Conservation (phyloP, 257 asterid species). For the Solanum arcanum region DNA sequence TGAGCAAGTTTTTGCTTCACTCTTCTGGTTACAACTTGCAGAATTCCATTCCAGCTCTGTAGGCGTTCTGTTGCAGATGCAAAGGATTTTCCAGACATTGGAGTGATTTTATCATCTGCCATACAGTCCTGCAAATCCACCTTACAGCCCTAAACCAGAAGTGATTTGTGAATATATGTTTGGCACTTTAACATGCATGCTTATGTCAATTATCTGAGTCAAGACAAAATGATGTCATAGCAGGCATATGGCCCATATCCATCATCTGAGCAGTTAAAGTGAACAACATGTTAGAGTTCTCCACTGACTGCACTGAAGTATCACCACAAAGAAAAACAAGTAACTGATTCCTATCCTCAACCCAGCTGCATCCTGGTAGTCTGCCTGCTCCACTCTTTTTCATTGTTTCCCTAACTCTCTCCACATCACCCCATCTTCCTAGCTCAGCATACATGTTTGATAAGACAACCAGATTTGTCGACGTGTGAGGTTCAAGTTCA, state of each 20-base stretch:
- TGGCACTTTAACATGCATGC: neutral
- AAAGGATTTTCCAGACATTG: conserved; percentile 64
- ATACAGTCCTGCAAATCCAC: conserved; percentile 42
- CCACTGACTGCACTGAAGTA: neutral
- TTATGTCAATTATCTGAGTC: neutral
- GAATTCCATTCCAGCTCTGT: conserved; percentile 76
- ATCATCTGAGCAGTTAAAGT: conserved; percentile 13
- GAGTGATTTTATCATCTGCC: conserved; percentile 56
- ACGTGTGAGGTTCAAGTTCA: conserved; percentile 25
- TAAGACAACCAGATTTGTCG: conserved; percentile 20
- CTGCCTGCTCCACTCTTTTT: conserved; percentile 16
- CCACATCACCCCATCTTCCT: conserved; percentile 42
- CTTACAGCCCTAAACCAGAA: conserved; percentile 41
- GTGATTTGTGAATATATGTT: neutral
- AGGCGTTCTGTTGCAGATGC: conserved; percentile 55
- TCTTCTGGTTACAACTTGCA: conserved; percentile 78
- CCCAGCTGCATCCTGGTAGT: conserved; percentile 43
- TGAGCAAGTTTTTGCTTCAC: conserved; percentile 63
- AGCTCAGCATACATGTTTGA: conserved; percentile 26
- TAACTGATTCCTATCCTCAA: conserved; percentile 20
- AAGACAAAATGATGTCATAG: neutral
- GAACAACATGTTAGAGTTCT: neutral
- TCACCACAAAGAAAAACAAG: conserved; percentile 14
- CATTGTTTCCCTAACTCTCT: conserved; percentile 14
- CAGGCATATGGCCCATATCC: neutral